Base-by-base conservation (phyloP, 768 basidiomycete species). In the Calvatia gigantea region DNA sequence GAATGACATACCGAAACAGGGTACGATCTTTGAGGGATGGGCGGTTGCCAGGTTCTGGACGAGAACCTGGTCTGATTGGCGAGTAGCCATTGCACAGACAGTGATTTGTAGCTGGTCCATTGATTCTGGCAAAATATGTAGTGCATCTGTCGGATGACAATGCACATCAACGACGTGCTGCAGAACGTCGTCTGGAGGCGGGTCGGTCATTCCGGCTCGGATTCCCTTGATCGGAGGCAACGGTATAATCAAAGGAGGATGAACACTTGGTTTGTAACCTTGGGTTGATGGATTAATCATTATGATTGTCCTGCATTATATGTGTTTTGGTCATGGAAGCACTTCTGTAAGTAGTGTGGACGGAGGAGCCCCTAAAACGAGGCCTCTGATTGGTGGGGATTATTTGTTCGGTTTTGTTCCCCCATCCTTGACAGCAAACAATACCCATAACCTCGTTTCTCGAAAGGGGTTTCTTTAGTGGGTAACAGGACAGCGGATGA, bases 141-240 rank as follows among this genome's bases (percentile, higher is more conserved):
- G 69, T 8, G 87, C 80, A 68, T 96, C 94, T 3, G 91, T 94
- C 2, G 95, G 94, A 71, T 98, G 95, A 69, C 91, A 95, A 61
- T 98, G 95, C 0, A 86, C 90, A 65, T 97, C 95, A 51, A 86
- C 78, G 54, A 98, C 73, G 62, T 91, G 91, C 19, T 69, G 72
- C 17, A 91, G 73, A 42, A 93, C 78, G 46, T 66, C 62, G 48
- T 63, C 57, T n/a, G 74, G 71, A 46, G 70, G 54, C 46, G 54
- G 33, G 52, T 58, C 57, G 15, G 55, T 6, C 54, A 60, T 61
- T 14, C 33, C 11, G 2, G 31, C 6, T 43, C 11, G 29, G 32
- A 21, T 44, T 43, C 14, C 17, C 12, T 17, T n/a, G 7, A n/a
- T 7, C 6, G 3, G 27, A 27, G 6, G 11, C n/a, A 9, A 15